Percentiles rank a stretch among this genome's conserved stretches.
phyloP scores from a whole-genome alignment of 1,284 basidiomycete genomes.

The Leccinum pachyderme region DNA sequence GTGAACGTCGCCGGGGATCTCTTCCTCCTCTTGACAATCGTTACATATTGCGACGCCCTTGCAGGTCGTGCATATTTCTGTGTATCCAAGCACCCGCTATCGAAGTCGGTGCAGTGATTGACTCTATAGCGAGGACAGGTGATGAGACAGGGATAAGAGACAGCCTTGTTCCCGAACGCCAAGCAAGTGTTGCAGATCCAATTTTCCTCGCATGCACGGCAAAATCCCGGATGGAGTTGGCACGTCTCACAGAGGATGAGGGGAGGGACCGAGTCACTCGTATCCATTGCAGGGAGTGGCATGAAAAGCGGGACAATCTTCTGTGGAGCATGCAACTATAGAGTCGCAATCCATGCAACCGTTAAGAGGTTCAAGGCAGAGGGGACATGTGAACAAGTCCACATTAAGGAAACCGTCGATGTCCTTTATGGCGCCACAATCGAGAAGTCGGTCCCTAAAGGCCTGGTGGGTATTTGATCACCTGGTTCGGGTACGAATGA shows the following conservation, averaged over 20 bases:
- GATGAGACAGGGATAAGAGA: not conserved
- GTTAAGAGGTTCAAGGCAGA: conserved; percentile 6
- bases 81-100: not conserved
- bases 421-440: conserved; percentile 2
- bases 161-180: not conserved
- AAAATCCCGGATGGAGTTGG: not conserved
- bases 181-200: conserved; percentile 19
- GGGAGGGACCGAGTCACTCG: conserved; percentile 5
- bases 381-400: conserved; percentile 22
- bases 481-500: not conserved
- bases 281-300: conserved; percentile 1
- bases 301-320: conserved; percentile 1
- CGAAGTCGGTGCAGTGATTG: conserved; percentile 1
- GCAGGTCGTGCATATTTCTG: conserved; percentile 12
- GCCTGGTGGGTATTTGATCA: conserved; percentile 7
- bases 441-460: conserved; percentile 14
- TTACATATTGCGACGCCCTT: conserved; percentile 5
- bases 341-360: conserved; percentile 19
- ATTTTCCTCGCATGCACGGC: not conserved
- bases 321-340: conserved; percentile 7
- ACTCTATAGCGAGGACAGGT: conserved; percentile 17
- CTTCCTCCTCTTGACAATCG: conserved; percentile 16
- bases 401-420: conserved; percentile 8
- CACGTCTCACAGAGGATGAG: conserved; percentile 13
- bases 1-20: conserved; percentile 1